Evolutionary conservation across 2,329 filamentous ascomycete species (phyloP).

Genomic region (Lecanicillium sp.): DNA sequence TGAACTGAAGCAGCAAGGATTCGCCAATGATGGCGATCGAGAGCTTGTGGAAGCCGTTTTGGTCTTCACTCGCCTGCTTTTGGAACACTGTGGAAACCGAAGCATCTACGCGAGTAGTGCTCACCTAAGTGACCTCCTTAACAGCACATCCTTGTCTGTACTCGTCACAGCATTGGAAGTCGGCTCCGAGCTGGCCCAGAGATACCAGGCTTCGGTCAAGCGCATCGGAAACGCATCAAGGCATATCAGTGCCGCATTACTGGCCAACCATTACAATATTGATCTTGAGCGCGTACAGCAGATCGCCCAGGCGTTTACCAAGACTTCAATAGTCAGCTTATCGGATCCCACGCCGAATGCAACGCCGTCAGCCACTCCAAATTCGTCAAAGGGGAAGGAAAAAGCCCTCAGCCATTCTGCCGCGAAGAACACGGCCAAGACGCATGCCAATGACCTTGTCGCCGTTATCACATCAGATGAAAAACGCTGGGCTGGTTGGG

Average conservation of each 20-base stretch:
- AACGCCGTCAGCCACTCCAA: conserved; percentile 43
- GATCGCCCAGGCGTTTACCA: conserved; percentile 74
- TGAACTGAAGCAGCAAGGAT: conserved; percentile 51
- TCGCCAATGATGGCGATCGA: conserved; percentile 67
- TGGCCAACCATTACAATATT: conserved; percentile 79
- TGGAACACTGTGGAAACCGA: conserved; percentile 93
- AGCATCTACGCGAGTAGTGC: conserved; percentile 93
- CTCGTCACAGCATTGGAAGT: conserved; percentile 73
- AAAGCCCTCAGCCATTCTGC: conserved; percentile 36
- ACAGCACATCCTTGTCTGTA: conserved; percentile 74
- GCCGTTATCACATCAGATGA: conserved; percentile 58
- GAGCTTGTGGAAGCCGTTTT: conserved; percentile 73
- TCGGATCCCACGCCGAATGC: conserved; percentile 44
- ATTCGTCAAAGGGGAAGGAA: conserved; percentile 69
- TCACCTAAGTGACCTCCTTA: conserved; percentile 79
- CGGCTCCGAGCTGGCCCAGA: conserved; percentile 77
- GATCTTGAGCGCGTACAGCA: conserved; percentile 75
- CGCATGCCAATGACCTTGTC: conserved; percentile 78
- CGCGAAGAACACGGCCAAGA: conserved; percentile 43
- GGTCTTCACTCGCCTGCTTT: conserved; percentile 74
- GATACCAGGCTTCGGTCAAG: conserved; percentile 85
- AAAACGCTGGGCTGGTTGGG: conserved; percentile 66
- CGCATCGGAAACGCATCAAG: conserved; percentile 57
- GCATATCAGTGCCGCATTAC: conserved; percentile 61
- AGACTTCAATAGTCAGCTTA: conserved; percentile 50